These are phyloP conservation scores for Trypanosoma theileri DNA, from an alignment of 208 protist genomes.

Conservation along the genomic window DNA sequence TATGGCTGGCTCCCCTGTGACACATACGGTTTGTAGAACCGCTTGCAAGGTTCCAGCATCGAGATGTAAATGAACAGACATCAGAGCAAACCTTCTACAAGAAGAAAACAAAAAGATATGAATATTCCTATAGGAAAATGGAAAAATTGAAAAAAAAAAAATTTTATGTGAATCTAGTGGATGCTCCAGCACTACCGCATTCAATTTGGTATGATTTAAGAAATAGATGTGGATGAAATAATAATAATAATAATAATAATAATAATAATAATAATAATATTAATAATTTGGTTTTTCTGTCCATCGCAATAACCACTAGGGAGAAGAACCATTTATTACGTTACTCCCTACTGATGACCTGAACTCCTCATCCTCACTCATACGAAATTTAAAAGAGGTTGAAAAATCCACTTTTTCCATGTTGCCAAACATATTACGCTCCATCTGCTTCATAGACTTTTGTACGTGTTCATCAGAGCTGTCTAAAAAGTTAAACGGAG, in stretches of 20 bases:
- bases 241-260: too few relatives aligned
- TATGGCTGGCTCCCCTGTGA: constrained; percentile 62
- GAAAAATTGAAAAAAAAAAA: neutral
- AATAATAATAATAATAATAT: constrained; percentile 17
- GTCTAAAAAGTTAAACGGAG: constrained; percentile 10
- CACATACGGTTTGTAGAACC: constrained; percentile 46
- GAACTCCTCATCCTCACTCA: constrained; percentile 76
- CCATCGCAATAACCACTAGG: neutral
- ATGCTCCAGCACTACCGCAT: too few relatives aligned
- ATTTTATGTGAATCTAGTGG: neutral
- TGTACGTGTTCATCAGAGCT: constrained; percentile 6
- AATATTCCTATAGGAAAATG: neutral
- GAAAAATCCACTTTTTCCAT: constrained; percentile 35
- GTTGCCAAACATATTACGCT: constrained; percentile 15
- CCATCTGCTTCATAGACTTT: constrained; percentile 8
- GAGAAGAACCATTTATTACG: constrained; percentile 33
- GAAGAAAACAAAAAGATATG: constrained; percentile 22
- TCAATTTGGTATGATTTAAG: too few relatives aligned
- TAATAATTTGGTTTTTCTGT: neutral
- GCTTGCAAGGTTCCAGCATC: constrained; percentile 16
- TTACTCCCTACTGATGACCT: constrained; percentile 55
- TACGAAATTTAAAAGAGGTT: constrained; percentile 79
- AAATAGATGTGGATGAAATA: constrained; percentile 5
- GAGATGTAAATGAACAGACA: constrained; percentile 16
- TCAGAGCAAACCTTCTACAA: neutral